phyloP scores from a whole-genome alignment of 2,329 filamentous ascomycete genomes.

The Penicillium hordei region DNA sequence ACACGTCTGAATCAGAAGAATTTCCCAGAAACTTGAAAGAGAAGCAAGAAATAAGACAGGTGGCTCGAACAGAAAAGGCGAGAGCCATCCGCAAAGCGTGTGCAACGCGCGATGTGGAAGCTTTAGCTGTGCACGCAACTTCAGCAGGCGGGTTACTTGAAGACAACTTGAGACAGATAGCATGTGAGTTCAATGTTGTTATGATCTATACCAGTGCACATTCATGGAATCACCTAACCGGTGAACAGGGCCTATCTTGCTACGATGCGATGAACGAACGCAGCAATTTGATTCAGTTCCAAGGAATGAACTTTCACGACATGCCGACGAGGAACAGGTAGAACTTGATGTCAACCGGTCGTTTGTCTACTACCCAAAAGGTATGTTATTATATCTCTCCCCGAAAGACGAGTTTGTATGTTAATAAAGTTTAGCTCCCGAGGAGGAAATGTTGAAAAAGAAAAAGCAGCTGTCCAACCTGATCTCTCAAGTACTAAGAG shows the following conservation, averaged over 20 bases:
- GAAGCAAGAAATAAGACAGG: conserved; percentile 1
- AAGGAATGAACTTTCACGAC: conserved; percentile 68
- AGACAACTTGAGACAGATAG: conserved; percentile 67
- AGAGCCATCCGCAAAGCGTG: conserved; percentile 61
- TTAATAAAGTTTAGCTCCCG: conserved; percentile 56
- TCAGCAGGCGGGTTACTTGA: conserved; percentile 66
- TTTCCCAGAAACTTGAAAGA: neutral
- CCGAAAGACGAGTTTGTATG: neutral
- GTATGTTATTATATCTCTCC: conserved; percentile 50
- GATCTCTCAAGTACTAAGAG: conserved; percentile 77
- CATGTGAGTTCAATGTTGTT: conserved; percentile 63
- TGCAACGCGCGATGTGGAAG: conserved; percentile 55
- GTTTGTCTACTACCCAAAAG: conserved; percentile 93
- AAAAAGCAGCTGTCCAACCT: conserved; percentile 76
- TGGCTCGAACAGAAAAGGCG: conserved; percentile 40
- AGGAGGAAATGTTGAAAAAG: conserved; percentile 66
- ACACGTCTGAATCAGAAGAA: neutral
- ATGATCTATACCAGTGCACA: neutral
- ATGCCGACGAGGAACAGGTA: conserved; percentile 88
- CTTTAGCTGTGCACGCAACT: conserved; percentile 59
- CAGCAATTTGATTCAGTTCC: conserved; percentile 23
- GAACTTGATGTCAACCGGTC: conserved; percentile 88
- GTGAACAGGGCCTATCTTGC: conserved; percentile 50
- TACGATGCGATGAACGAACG: conserved; percentile 39
- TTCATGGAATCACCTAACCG: conserved; percentile 14